A percentile compares a stretch with the other conserved stretches of the same genome.
These are phyloP conservation scores for Pseudogymnoascus sp. DNA, from an alignment of 2,329 filamentous ascomycete genomes.

Conservation along the genomic window DNA sequence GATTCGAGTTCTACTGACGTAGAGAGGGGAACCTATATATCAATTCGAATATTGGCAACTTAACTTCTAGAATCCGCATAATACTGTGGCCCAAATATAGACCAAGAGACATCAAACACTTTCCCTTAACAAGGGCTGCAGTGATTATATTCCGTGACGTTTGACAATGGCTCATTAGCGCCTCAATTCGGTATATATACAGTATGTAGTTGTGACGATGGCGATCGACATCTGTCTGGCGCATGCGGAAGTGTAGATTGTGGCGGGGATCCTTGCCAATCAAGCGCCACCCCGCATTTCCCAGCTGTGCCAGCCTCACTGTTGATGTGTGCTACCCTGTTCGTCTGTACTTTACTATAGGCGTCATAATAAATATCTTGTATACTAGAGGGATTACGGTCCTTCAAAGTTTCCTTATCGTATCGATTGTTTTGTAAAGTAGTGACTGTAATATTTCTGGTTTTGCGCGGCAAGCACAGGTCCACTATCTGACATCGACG, in stretches of 20 bases:
- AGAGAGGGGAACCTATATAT: neutral
- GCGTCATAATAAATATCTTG: conserved; percentile 1
- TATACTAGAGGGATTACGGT: neutral
- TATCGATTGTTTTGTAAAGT: neutral
- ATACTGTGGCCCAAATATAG: neutral
- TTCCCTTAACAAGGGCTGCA: neutral
- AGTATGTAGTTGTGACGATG: conserved; percentile 3
- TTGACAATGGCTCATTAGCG: neutral
- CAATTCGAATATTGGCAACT: neutral
- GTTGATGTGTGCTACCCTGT: conserved; percentile 1
- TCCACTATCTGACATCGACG: conserved; percentile 1
- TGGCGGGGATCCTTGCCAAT: conserved; percentile 1
- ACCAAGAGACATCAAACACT: neutral
- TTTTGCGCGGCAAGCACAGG: conserved; percentile 4
- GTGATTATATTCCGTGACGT: neutral
- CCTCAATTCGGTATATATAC: neutral
- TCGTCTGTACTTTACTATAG: neutral
- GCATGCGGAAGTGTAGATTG: conserved; percentile 5
- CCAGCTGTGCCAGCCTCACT: neutral
- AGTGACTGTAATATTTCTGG: conserved; percentile 1
- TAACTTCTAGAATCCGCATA: neutral
- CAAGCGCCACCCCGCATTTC: conserved; percentile 2
- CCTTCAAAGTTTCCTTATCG: neutral
- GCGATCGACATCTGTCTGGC: conserved; percentile 1
- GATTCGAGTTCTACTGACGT: conserved; percentile 29